Base-by-base conservation (phyloP, 1,284 basidiomycete species). In the Malassezia nana region DNA sequence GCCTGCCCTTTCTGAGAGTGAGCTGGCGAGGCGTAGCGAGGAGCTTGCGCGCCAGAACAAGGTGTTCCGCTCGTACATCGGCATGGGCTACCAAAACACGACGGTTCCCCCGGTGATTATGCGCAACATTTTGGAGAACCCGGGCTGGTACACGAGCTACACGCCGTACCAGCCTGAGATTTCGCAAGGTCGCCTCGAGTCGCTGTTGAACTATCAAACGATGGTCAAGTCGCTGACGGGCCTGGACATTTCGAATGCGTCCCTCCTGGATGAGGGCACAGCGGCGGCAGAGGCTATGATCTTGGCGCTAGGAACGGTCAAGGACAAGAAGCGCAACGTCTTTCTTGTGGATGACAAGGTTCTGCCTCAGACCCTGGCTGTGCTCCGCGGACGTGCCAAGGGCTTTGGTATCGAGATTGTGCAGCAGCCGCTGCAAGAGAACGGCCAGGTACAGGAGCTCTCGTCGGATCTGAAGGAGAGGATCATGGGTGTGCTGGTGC, bases 91-190 rank as follows among this genome's bases (percentile, higher is more conserved):
- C 77, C 87, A 92, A 73, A 71, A 69, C 63, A 67, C 65, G 12
- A 50, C 64, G 16, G 70, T 72, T 4, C 70, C 70, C 16, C 63
- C 62, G 20, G 70, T 72, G 31, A 71, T 72, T 51, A 58, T 67
- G 50, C 63, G 70, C 44, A 72, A 72, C 50, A 62, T 71, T 59
- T 84, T 89, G 78, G 91, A 98, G 76, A 96, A 94, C 74, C 92
- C 91, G 22, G 87, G 85, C 9, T 98, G 92, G 92, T 96, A 96
- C 77, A 96, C 91, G 3, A 89, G 87, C 46, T 96, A 96, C 76
- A 95, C 90, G 2, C 91, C 92, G 1, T 80, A 73, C 57, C 88
- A 92, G 74, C 86, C 89, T 6, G 89, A 94, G 78, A 86, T 92
- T 71, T 83, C 89, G 16, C 88, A 92, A 81, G 89, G 64, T 16